Evolutionary conservation across 148 eudicot genomes (phyloP).

Genomic region (Rhododendron griersonianum): DNA sequence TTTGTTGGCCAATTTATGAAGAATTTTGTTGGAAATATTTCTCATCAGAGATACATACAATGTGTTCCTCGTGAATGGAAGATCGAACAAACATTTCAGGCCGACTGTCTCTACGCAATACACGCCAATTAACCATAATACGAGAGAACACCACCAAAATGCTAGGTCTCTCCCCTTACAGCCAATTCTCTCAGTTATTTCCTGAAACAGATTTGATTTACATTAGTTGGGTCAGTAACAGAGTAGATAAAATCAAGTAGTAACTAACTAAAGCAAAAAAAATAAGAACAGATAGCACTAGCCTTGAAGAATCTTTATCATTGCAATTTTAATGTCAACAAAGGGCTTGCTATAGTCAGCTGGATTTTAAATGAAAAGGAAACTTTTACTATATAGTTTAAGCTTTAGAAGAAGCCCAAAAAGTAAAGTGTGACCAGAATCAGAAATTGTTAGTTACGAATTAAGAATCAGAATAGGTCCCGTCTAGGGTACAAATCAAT

Average conservation of each 20-base stretch:
- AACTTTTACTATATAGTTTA: not conserved
- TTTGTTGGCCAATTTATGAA: not conserved
- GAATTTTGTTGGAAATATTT: not conserved
- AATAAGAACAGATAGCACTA: not conserved
- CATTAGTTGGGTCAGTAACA: not conserved
- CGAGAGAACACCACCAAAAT: not conserved
- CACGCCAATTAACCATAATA: not conserved
- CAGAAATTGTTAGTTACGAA: not conserved
- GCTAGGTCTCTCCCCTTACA: not conserved
- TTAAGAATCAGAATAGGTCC: too few species aligned
- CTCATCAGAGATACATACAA: not conserved
- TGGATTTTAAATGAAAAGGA: not conserved
- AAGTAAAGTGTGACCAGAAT: not conserved
- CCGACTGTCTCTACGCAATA: not conserved
- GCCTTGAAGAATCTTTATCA: not conserved
- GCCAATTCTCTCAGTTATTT: not conserved
- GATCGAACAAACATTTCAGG: not conserved
- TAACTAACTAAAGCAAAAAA: not conserved
- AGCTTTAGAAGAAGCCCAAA: not conserved
- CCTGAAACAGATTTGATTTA: not conserved
- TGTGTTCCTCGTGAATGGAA: not conserved
- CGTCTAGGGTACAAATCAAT: not conserved
- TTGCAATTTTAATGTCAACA: not conserved
- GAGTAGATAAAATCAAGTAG: not conserved
- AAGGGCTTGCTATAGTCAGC: not conserved